These are phyloP conservation scores for Reticulascus tulasneorum DNA, from an alignment of 2,329 filamentous ascomycete species.

Conservation along the genomic window DNA sequence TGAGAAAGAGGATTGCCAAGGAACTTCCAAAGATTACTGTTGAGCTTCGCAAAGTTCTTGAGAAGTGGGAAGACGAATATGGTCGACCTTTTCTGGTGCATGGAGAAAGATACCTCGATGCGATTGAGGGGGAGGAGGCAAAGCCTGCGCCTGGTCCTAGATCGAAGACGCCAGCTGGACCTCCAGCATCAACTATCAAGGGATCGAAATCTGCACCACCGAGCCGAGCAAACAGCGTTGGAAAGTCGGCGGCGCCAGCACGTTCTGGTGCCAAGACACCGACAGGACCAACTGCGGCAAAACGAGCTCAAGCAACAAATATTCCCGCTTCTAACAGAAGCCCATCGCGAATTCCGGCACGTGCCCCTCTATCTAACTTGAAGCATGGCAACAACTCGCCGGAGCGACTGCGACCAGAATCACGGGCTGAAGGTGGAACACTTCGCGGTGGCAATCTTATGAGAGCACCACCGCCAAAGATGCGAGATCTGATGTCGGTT, in stretches of 20 bases:
- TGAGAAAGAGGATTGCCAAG: slow-evolving; percentile 91
- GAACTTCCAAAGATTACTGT: slow-evolving; percentile 87
- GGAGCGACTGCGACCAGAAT: slow-evolving; percentile 56
- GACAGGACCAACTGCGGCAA: slow-evolving; percentile 24
- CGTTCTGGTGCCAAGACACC: slow-evolving; percentile 47
- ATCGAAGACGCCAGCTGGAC: slow-evolving; percentile 71
- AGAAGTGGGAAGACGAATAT: slow-evolving; percentile 90
- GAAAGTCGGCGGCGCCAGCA: slow-evolving; percentile 11
- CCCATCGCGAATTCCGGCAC: slow-evolving; percentile 66
- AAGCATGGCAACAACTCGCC: slow-evolving; percentile 75
- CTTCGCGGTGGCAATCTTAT: slow-evolving; percentile 52
- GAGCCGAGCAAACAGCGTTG: slow-evolving; percentile 33
- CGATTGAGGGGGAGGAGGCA: slow-evolving; percentile 62
- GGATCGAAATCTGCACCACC: slow-evolving; percentile 29
- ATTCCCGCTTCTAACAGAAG: too few relatives aligned
- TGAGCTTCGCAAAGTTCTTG: slow-evolving; percentile 78
- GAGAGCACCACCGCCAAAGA: slow-evolving; percentile 79
- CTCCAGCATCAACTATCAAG: slow-evolving; percentile 44
- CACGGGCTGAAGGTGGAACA: slow-evolving; percentile 34
- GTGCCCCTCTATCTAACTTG: slow-evolving; percentile 65
- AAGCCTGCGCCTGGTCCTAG: slow-evolving; percentile 49
- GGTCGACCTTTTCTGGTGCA: slow-evolving; percentile 90
- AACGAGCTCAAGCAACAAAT: too few relatives aligned
- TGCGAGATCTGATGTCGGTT: slow-evolving; percentile 69
- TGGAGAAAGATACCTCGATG: slow-evolving; percentile 85